Evolutionary conservation across 441 rosid genomes (phyloP).

Genomic region (Syzygium malaccense): DNA sequence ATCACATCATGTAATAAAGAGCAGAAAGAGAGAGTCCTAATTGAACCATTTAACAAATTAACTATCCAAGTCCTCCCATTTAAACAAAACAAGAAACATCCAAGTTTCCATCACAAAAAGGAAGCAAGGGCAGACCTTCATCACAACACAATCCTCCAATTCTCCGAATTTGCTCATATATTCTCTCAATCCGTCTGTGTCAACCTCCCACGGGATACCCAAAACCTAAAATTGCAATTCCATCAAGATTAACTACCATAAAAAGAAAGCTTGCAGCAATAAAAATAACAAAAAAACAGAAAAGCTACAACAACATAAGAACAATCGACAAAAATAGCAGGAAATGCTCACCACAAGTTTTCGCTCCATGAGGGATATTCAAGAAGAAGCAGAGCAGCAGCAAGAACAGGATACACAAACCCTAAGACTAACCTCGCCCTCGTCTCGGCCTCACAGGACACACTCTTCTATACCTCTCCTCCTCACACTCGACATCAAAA

Average conservation of each 20-base stretch:
- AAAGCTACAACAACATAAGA: background rate
- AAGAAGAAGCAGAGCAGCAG: conserved; percentile 5
- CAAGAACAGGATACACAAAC: conserved; percentile 23
- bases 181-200: conserved; percentile 84
- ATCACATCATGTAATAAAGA: background rate
- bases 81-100: background rate
- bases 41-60: background rate
- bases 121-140: conserved; percentile 53
- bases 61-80: background rate
- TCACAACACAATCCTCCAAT: conserved; percentile 89
- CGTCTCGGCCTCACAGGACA: conserved; percentile 29
- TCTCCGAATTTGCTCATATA: conserved; percentile 92
- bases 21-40: background rate
- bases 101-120: background rate
- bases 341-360: conserved; percentile 86
- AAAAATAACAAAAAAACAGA: background rate
- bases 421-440: conserved; percentile 32
- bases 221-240: conserved; percentile 43
- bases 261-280: background rate
- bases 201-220: conserved; percentile 97
- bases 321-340: background rate
- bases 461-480: conserved; percentile 59
- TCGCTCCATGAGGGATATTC: conserved; percentile 44
- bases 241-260: background rate
- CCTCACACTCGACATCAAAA: conserved; percentile 26